Evolutionary conservation across 139 green algal genomes (phyloP).

Genomic region (Spirogloea muscicola): DNA sequence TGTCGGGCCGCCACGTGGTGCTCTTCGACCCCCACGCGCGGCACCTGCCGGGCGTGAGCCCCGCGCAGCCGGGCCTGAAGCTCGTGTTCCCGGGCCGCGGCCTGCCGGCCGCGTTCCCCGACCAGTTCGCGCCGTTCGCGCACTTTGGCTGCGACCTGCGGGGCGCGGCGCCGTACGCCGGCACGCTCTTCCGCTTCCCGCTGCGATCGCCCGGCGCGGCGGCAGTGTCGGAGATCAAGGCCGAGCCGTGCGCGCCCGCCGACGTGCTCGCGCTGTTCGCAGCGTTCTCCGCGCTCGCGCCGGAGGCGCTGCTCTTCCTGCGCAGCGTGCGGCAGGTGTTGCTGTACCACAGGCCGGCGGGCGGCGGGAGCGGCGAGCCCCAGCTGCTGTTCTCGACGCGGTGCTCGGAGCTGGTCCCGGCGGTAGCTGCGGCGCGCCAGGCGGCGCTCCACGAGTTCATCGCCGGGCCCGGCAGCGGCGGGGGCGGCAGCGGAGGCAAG

Average conservation of each 20-base stretch:
- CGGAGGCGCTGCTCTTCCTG: conserved; percentile 69
- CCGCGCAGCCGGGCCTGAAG: conserved; percentile 53
- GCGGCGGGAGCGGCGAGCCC: neutral
- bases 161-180: conserved; percentile 43
- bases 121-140: conserved; percentile 57
- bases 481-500: conserved; percentile 15
- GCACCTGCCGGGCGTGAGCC: conserved; percentile 53
- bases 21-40: conserved; percentile 74
- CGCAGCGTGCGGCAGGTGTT: conserved; percentile 58
- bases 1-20: conserved; percentile 67
- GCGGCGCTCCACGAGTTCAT: neutral
- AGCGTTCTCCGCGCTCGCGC: conserved; percentile 52
- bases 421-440: neutral
- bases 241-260: conserved; percentile 33
- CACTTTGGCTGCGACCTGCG: conserved; percentile 55
- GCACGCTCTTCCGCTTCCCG: conserved; percentile 73
- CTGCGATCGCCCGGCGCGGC: conserved; percentile 41
- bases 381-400: conserved; percentile 19
- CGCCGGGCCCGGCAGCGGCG: too few relatives aligned
- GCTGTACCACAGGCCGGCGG: too few relatives aligned
- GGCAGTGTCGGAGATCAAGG: conserved; percentile 65
- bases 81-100: conserved; percentile 61
- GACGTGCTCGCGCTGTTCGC: conserved; percentile 54
- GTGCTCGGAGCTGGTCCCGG: too few relatives aligned
- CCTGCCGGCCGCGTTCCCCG: conserved; percentile 43